Percentiles rank a stretch among this genome's conserved stretches.
Evolutionary conservation across 2,329 filamentous ascomycete species (phyloP).

Genomic region (Aspergillus neotritici): DNA sequence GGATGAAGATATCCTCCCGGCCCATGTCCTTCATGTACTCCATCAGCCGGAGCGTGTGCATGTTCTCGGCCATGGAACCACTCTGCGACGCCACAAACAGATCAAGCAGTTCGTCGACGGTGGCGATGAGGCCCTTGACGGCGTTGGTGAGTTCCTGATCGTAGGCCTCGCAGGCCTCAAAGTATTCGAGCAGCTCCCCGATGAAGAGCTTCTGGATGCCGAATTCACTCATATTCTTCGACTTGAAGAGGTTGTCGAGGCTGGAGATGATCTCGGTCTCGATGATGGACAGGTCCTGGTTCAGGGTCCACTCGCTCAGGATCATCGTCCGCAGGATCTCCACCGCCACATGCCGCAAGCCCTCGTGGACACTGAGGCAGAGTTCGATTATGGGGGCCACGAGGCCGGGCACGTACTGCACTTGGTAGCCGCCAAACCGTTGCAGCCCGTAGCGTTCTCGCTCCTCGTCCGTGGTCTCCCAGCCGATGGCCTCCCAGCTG

Average conservation of each 20-base stretch:
- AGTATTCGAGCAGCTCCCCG: slow-evolving; percentile 73
- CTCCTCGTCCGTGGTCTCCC: slow-evolving; percentile 83
- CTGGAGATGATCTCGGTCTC: slow-evolving; percentile 97
- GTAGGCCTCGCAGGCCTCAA: slow-evolving; percentile 62
- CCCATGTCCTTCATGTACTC: slow-evolving; percentile 95
- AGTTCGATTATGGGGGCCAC: slow-evolving; percentile 89
- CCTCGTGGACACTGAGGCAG: slow-evolving; percentile 91
- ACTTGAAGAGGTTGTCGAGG: slow-evolving; percentile 82
- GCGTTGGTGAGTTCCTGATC: slow-evolving; percentile 71
- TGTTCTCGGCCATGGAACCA: slow-evolving; percentile 67
- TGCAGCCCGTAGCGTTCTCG: slow-evolving; percentile 67
- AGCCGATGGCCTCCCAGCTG: slow-evolving; percentile 94
- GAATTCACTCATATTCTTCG: slow-evolving; percentile 78
- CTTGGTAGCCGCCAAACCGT: slow-evolving; percentile 92
- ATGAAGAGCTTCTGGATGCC: slow-evolving; percentile 91
- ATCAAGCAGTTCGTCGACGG: slow-evolving; percentile 84
- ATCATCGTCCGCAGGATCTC: slow-evolving; percentile 97
- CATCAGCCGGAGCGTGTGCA: slow-evolving; percentile 87
- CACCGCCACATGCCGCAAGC: slow-evolving; percentile 80
- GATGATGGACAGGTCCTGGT: slow-evolving; percentile 82
- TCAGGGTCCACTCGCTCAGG: slow-evolving; percentile 94
- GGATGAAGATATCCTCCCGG: slow-evolving; percentile 92
- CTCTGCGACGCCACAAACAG: slow-evolving; percentile 85
- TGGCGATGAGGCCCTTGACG: slow-evolving; percentile 71
- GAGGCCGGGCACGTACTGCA: slow-evolving; percentile 91